phyloP scores from a whole-genome alignment of 176 grass and related monocot genomes.

The Avena eriantha region DNA sequence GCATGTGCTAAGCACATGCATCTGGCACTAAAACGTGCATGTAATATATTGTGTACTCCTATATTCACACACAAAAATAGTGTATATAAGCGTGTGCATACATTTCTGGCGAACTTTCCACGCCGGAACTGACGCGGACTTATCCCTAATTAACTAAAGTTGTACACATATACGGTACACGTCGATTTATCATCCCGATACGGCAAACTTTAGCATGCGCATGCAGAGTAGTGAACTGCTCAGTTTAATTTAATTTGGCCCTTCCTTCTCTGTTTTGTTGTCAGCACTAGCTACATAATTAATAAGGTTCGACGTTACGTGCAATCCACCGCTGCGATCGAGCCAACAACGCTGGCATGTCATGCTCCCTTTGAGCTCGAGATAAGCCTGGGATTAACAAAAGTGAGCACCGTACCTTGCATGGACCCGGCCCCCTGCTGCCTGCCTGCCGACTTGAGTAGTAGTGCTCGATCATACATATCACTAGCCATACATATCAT shows the following conservation, averaged over 20 bases:
- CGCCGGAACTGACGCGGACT: neutral
- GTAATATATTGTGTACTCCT: too few species aligned
- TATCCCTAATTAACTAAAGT: constrained; percentile 1
- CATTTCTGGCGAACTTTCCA: neutral
- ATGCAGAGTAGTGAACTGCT: neutral
- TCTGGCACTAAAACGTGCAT: too few species aligned
- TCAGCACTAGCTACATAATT: neutral
- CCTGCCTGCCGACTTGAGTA: neutral
- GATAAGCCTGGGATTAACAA: constrained; percentile 43
- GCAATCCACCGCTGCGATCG: constrained; percentile 25
- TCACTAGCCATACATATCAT: neutral
- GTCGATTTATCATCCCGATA: neutral
- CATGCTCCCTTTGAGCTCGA: neutral
- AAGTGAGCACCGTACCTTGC: neutral
- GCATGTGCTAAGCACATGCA: too few species aligned
- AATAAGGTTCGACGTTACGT: neutral
- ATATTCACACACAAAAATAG: too few species aligned
- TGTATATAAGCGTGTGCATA: too few species aligned
- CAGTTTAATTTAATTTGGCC: too few species aligned
- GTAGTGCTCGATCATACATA: constrained; percentile 41
- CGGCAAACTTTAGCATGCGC: neutral
- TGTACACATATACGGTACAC: too few species aligned
- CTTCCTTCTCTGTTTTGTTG: neutral
- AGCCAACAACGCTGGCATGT: neutral
- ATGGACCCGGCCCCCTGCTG: constrained; percentile 30